Evolutionary conservation across 2,329 filamentous ascomycete species (phyloP).

Genomic region (Rhytidhysteron rufulum): DNA sequence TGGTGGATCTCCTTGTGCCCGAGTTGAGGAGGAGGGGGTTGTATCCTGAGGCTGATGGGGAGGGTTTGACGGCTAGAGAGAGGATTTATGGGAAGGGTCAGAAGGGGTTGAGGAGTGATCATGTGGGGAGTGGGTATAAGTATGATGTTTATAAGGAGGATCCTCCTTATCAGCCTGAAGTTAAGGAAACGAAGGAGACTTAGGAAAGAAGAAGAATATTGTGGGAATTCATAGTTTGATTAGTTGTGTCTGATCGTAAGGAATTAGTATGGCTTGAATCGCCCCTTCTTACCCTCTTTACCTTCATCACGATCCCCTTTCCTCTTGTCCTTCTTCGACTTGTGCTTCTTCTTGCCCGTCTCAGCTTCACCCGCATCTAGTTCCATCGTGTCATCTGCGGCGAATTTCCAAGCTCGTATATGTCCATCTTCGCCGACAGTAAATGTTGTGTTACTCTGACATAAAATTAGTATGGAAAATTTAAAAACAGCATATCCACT

Average conservation of each 20-base stretch:
- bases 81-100: constrained; percentile 62
- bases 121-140: constrained; percentile 57
- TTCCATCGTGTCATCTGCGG: constrained; percentile 20
- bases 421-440: constrained; percentile 49
- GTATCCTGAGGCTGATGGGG: constrained; percentile 22
- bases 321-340: constrained; percentile 30
- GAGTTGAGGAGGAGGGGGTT: constrained; percentile 34
- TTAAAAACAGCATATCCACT: constrained; percentile 6
- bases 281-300: constrained; percentile 28
- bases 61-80: constrained; percentile 43
- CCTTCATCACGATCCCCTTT: constrained; percentile 17
- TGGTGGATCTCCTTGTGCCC: constrained; percentile 34
- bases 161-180: constrained; percentile 2
- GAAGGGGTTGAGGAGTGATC: constrained; percentile 53
- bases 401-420: constrained; percentile 41
- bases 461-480: background rate
- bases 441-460: constrained; percentile 33
- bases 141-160: constrained; percentile 61
- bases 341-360: constrained; percentile 28
- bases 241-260: no score
- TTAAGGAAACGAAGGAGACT: no score
- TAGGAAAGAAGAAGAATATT: no score
- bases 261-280: constrained; percentile 39
- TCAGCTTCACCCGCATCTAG: constrained; percentile 17
- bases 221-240: no score